A percentile compares a stretch with the other conserved stretches of the same genome.
Evolutionary conservation across 139 green algal species (phyloP).

Genomic region (Chlamydomonas incerta): DNA sequence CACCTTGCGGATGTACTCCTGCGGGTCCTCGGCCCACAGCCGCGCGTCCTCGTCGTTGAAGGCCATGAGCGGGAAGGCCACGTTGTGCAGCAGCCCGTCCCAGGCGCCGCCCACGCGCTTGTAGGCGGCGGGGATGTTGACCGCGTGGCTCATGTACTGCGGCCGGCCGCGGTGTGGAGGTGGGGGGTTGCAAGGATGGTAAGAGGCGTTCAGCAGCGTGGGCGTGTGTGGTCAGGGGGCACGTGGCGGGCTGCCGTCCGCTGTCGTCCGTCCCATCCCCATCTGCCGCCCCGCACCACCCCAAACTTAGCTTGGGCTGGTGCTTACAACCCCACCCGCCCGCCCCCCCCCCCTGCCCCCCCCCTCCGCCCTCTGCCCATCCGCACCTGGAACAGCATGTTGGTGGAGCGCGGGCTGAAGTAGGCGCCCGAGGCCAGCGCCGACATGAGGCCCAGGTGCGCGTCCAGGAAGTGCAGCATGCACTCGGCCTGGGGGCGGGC

Average conservation of each 20-base stretch:
- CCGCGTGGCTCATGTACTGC: conserved; percentile 50
- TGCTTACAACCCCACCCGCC: background rate
- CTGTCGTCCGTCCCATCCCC: too few species aligned
- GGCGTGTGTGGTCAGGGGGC: background rate
- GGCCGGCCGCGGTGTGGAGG: background rate
- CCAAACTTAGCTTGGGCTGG: too few species aligned
- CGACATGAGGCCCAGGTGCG: conserved; percentile 74
- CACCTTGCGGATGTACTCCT: conserved; percentile 97
- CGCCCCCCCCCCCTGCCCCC: background rate
- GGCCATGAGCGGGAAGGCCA: conserved; percentile 92
- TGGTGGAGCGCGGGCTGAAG: conserved; percentile 79
- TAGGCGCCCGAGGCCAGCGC: conserved; percentile 68
- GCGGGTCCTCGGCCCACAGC: conserved; percentile 95
- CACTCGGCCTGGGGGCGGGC: conserved; percentile 64
- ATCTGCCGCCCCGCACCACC: too few species aligned
- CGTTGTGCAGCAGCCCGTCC: conserved; percentile 71
- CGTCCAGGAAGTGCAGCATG: conserved; percentile 80
- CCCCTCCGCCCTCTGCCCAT: background rate
- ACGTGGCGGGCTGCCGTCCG: too few species aligned
- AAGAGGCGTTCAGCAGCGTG: too few species aligned
- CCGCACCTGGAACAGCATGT: conserved; percentile 81
- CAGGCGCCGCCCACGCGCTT: conserved; percentile 56
- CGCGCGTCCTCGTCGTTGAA: conserved; percentile 91
- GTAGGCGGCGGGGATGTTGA: conserved; percentile 37
- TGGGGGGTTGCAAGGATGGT: background rate